phyloP scores from a whole-genome alignment of 2,329 filamentous ascomycete species.

The Ceratocystis lukuohia region DNA sequence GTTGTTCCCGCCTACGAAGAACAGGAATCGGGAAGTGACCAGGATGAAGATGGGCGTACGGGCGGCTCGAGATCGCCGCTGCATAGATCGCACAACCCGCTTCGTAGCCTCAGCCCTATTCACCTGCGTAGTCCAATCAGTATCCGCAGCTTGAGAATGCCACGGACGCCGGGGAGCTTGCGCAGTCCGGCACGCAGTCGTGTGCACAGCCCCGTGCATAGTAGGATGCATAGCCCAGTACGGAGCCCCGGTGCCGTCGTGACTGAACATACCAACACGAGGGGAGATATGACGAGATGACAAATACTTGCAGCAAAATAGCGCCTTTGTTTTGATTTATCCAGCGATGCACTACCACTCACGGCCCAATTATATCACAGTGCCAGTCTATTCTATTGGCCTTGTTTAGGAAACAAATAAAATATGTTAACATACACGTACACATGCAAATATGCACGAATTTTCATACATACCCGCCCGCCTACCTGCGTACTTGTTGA shows the following conservation, averaged over 20 bases:
- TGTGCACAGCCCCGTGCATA: slow-evolving; percentile 4
- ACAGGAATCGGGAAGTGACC: slow-evolving; percentile 13
- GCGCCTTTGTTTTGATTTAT: not conserved
- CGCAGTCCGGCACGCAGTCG: slow-evolving; percentile 9
- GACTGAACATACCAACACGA: not conserved
- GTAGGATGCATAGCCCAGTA: slow-evolving; percentile 3
- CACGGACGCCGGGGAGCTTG: slow-evolving; percentile 13
- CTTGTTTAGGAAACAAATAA: not conserved
- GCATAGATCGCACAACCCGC: slow-evolving; percentile 6
- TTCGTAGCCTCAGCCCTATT: slow-evolving; percentile 8
- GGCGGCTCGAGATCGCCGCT: slow-evolving; percentile 8
- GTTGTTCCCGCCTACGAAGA: slow-evolving; percentile 17
- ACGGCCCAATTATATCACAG: not conserved
- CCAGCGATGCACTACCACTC: not conserved
- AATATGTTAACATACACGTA: not conserved
- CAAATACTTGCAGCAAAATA: slow-evolving; percentile 2
- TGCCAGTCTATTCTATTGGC: not conserved
- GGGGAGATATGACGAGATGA: slow-evolving; percentile 9
- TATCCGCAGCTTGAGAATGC: slow-evolving; percentile 15
- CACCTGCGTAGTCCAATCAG: slow-evolving; percentile 16
- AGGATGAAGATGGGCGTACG: slow-evolving; percentile 6
- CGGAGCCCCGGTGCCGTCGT: not conserved
- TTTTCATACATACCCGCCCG: not conserved
- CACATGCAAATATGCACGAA: not conserved
- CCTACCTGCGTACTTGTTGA: not conserved